These are phyloP conservation scores for Aureobasidium sp. DNA, from an alignment of 2,329 filamentous ascomycete species.

Conservation along the genomic window DNA sequence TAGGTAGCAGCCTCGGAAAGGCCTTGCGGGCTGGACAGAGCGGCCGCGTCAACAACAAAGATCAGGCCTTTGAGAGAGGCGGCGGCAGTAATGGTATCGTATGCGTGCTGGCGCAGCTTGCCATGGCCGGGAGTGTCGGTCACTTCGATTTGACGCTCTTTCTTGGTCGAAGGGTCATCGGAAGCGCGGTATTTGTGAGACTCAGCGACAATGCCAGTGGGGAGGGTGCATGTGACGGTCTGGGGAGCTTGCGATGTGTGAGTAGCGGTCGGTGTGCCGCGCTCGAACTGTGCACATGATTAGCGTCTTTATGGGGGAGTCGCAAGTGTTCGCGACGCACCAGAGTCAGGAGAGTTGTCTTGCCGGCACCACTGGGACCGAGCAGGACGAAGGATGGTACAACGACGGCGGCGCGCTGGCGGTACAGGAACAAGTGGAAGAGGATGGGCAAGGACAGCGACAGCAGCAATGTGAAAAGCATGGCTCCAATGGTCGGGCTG, in stretches of 20 bases:
- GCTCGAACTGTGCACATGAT: constrained; percentile 39
- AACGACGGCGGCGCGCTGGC: constrained; percentile 56
- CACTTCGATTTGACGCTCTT: constrained; percentile 64
- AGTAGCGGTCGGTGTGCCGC: constrained; percentile 48
- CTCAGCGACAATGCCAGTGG: constrained; percentile 43
- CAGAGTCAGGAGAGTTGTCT: constrained; percentile 80
- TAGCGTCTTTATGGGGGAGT: not conserved
- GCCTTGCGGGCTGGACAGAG: constrained; percentile 33
- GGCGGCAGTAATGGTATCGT: constrained; percentile 43
- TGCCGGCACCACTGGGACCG: constrained; percentile 76
- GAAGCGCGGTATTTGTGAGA: constrained; percentile 59
- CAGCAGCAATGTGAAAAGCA: constrained; percentile 63
- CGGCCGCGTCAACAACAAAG: constrained; percentile 74
- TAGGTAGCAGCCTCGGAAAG: constrained; percentile 73
- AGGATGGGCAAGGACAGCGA: constrained; percentile 67
- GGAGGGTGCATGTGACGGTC: constrained; percentile 50
- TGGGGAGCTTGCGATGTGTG: constrained; percentile 58
- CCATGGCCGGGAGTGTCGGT: constrained; percentile 92
- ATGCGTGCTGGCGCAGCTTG: constrained; percentile 72
- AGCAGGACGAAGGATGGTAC: constrained; percentile 73
- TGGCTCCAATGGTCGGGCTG: constrained; percentile 39
- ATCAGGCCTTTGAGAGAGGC: constrained; percentile 64
- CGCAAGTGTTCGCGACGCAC: constrained; percentile 36
- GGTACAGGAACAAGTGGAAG: constrained; percentile 69
- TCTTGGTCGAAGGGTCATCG: constrained; percentile 53